phyloP scores from a whole-genome alignment of 768 basidiomycete species.

The Mycena belliarum region DNA sequence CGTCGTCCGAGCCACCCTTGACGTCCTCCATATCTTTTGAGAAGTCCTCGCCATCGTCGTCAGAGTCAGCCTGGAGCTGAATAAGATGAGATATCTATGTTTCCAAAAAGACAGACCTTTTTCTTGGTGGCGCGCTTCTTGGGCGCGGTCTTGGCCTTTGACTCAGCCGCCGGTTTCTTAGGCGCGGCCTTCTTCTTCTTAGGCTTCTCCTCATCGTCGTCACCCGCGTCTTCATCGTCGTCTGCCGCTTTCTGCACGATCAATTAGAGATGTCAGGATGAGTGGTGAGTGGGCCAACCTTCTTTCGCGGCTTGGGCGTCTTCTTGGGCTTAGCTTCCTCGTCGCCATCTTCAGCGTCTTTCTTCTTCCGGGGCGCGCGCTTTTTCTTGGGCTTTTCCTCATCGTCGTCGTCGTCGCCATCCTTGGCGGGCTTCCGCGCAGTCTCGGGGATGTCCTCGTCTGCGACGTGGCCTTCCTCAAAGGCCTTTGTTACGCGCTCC shows the following conservation, averaged over 20 bases:
- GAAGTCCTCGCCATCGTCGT: conserved; percentile 25
- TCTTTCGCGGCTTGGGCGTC: conserved; percentile 32
- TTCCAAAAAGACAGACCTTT: conserved; percentile 28
- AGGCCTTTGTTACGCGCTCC: conserved; percentile 69
- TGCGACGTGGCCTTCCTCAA: conserved; percentile 75
- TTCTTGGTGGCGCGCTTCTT: conserved; percentile 46
- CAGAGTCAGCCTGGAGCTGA: conserved; percentile 8
- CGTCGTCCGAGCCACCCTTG: conserved; percentile 26
- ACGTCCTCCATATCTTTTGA: conserved; percentile 28
- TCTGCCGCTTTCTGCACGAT: conserved; percentile 28
- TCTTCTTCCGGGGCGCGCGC: conserved; percentile 31
- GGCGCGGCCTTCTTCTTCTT: conserved; percentile 39
- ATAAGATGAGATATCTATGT: too few species aligned
- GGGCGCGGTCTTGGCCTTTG: conserved; percentile 43
- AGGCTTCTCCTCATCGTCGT: conserved; percentile 30
- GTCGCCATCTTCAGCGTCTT: conserved; percentile 33
- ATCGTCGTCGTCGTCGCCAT: conserved; percentile 41
- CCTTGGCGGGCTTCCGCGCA: conserved; percentile 56
- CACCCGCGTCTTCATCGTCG: conserved; percentile 31
- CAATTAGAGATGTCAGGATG: background rate
- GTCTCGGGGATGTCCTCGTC: conserved; percentile 79
- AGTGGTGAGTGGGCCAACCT: conserved; percentile 27
- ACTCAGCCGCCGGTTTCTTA: conserved; percentile 28
- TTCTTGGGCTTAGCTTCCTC: conserved; percentile 34
- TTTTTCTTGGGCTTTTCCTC: conserved; percentile 57